Base-by-base conservation (phyloP, 306 rosid genomes). In the Carpinus viminea region DNA sequence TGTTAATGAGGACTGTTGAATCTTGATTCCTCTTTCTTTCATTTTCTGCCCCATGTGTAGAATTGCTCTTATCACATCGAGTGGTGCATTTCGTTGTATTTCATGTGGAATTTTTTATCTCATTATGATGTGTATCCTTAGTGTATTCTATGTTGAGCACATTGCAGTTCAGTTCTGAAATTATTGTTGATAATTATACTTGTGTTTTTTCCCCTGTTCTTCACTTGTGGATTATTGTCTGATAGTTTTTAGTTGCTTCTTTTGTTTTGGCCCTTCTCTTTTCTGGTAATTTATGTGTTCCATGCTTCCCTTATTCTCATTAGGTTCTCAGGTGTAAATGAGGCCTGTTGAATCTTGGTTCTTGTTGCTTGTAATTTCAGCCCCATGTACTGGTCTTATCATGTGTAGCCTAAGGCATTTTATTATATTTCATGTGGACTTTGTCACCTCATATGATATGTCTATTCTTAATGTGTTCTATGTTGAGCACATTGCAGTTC, bases 21-120 rank as follows among this genome's bases (percentile, higher is more conserved):
- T 38, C 47, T 66, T 41, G 0, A 46, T 38, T 66, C 71, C 13
- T 2, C 12, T 36, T 66, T 66, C 71, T 38, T 66, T 46, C 26
- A 38, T 66, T 76, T 61, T 77, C 81, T 74, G 38, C 78, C 70
- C 74, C 72, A 46, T 78, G 74, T 60, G 53, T 68, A 28, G 70
- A 55, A 50, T 10, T 73, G 74, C 18, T 73, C 62, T 59, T 82
- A 48, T 78, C 65, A 55, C 75, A 10, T 76, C 36, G 26, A 16
- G 76, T 78, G 20, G 53, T 70, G 68, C 81, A 48, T 53, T 70
- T 21, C 36, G 51, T 76, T 74, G 47, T 70, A 74, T 70, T 41
- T 66, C 51, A 66, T 66, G 51, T 0, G 16, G 50, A 66, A 28
- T 18, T 41, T 41, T 12, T 38, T 2, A 17, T 66, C 13, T 66